Base-by-base conservation (phyloP, 305 asterid genomes). In the Lippia alba region DNA sequence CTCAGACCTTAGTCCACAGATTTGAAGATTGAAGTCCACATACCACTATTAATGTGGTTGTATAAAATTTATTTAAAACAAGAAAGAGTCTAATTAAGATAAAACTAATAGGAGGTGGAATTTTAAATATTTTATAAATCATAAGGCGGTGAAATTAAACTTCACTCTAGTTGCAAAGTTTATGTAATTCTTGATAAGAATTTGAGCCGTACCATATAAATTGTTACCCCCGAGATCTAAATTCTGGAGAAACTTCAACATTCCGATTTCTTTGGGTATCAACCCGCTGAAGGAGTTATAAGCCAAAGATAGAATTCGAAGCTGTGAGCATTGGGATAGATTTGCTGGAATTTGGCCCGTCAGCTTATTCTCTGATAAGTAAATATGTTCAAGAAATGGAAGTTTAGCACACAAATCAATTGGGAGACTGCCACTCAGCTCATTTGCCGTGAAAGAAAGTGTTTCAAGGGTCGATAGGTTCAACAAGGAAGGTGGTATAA, bases 311-410 rank as follows among this genome's bases (percentile, higher is more conserved):
- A 77, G 0, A 15, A 4, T 0, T 44, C 61, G 59, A 54, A 77
- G 72, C 11, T 20, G 48, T n/a, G 72, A 48, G 62, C 81, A 77
- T 0, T 12, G 24, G 3, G 74, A 66, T 12, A 79, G 7, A n/a
- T 5, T 57, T 12, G 80, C 46, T n/a, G 76, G 78, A 20, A 82
- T 70, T 30, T 34, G 56, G 12, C 82, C 78, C 24, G 66, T 50
- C 5, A 82, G 11, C 15, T 61, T 16, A 54, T 82, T 84, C 0
- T 0, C 0, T 39, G 61, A 17, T 0, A 85, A 51, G 32, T 0
- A 14, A 33, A 85, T 8, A 6, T 33, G 34, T 55, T 55, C 6
- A 48, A 84, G 76, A 8, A 40, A 39, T 33, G 81, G 77, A 44
- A 70, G 64, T 6, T 66, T 19, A 3, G 15, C 5, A 10, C 78